These are phyloP conservation scores for Epichloe amarillans DNA, from an alignment of 2,329 filamentous ascomycete species.

Conservation along the genomic window DNA sequence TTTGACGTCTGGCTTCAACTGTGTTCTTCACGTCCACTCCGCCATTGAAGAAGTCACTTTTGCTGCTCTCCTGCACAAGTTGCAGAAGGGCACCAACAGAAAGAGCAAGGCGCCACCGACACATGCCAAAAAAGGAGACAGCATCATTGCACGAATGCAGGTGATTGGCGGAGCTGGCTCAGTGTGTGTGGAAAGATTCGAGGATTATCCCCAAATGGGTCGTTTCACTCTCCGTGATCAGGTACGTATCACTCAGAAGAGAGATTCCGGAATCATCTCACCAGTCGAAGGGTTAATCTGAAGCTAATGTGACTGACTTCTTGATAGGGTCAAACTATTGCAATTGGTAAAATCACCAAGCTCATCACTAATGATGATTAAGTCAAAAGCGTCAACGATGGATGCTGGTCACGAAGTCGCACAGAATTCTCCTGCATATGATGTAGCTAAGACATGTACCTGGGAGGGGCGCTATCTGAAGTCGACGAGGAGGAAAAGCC, in stretches of 20 bases:
- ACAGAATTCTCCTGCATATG: background rate
- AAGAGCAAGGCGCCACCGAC: slow-evolving; percentile 90
- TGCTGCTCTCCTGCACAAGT: slow-evolving; percentile 71
- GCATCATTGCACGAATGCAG: slow-evolving; percentile 86
- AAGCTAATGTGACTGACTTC: background rate
- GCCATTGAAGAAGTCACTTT: slow-evolving; percentile 98
- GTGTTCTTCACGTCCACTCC: slow-evolving; percentile 91
- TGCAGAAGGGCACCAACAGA: slow-evolving; percentile 86
- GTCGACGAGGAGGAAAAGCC: background rate
- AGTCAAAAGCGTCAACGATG: background rate
- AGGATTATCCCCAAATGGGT: slow-evolving; percentile 90
- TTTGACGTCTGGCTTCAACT: slow-evolving; percentile 90
- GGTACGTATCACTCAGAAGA: slow-evolving; percentile 33
- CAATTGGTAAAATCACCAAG: slow-evolving; percentile 98
- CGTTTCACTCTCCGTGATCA: slow-evolving; percentile 83
- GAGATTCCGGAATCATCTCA: background rate
- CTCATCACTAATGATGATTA: slow-evolving; percentile 36
- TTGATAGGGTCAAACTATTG: slow-evolving; percentile 89
- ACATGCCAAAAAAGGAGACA: slow-evolving; percentile 70
- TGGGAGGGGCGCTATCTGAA: background rate
- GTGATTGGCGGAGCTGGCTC: slow-evolving; percentile 73
- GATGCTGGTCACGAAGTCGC: background rate
- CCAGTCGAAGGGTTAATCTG: background rate
- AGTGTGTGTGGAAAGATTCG: slow-evolving; percentile 88
- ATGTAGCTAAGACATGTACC: background rate